phyloP scores from a whole-genome alignment of 306 rosid species.

The Senna siamea region DNA sequence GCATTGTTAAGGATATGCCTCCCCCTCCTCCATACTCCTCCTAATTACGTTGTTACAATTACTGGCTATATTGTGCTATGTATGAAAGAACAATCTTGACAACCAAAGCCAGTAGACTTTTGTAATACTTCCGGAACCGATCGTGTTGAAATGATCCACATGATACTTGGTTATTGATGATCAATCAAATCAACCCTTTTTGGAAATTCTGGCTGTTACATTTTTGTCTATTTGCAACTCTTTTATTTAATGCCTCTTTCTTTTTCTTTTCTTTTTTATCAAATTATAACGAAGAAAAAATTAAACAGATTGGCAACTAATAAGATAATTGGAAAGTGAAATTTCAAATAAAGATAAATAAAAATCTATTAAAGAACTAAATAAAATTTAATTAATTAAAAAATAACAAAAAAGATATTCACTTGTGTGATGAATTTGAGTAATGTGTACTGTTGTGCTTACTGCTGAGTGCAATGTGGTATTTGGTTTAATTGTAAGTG shows the following conservation, averaged over 20 bases:
- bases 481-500: too few species aligned
- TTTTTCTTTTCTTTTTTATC: too few species aligned
- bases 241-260: too few species aligned
- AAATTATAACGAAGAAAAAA: too few species aligned
- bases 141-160: neutral
- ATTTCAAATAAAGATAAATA: neutral
- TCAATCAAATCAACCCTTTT: neutral
- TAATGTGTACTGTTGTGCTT: too few species aligned
- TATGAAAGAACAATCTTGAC: neutral
- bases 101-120: neutral
- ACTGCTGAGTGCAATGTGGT: too few species aligned
- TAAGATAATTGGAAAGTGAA: too few species aligned
- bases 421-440: too few species aligned
- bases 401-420: too few species aligned
- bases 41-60: neutral
- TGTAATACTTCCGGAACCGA: neutral
- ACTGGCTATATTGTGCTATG: neutral
- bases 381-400: too few species aligned
- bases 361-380: too few species aligned
- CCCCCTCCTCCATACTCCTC: slow-evolving; percentile 43
- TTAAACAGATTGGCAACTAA: too few species aligned
- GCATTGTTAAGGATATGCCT: slow-evolving; percentile 47
- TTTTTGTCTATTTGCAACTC: neutral
- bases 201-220: neutral
- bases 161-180: neutral